These are phyloP conservation scores for Euryodendron excelsum DNA, from an alignment of 148 eudicot species.

Conservation along the genomic window DNA sequence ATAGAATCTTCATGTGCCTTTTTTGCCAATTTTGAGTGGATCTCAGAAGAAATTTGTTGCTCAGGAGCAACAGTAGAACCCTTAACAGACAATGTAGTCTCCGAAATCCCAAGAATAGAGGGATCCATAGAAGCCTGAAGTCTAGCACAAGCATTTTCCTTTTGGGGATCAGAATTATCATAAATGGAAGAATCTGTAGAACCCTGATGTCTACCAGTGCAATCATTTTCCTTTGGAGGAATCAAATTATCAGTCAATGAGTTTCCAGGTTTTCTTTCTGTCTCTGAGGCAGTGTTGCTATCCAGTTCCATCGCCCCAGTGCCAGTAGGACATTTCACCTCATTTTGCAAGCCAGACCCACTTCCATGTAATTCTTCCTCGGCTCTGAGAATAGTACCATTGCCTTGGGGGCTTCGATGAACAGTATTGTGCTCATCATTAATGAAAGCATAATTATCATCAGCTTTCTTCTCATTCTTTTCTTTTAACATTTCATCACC, in stretches of 20 bases:
- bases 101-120: conserved; percentile 14
- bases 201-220: conserved; percentile 25
- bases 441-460: conserved; percentile 26
- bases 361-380: conserved; percentile 34
- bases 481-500: conserved; percentile 32
- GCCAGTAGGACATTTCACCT: conserved; percentile 25
- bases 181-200: conserved; percentile 30
- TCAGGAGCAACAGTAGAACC: conserved; percentile 35
- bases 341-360: conserved; percentile 34
- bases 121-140: conserved; percentile 7
- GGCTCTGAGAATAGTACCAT: conserved; percentile 31
- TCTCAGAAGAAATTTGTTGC: conserved; percentile 37
- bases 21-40: conserved; percentile 39
- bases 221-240: conserved; percentile 29
- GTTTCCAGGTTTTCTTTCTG: conserved; percentile 26
- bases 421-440: conserved; percentile 27
- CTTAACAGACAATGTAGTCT: conserved; percentile 5
- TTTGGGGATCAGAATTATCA: conserved; percentile 17
- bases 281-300: conserved; percentile 26
- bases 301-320: conserved; percentile 30
- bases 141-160: neutral
- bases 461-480: conserved; percentile 31
- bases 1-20: conserved; percentile 80
- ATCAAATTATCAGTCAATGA: conserved; percentile 14
- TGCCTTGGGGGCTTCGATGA: conserved; percentile 26